A percentile compares a stretch with the other conserved stretches of the same genome.
phyloP scores from a whole-genome alignment of 2,329 filamentous ascomycete species.

The Botrytis elliptica region DNA sequence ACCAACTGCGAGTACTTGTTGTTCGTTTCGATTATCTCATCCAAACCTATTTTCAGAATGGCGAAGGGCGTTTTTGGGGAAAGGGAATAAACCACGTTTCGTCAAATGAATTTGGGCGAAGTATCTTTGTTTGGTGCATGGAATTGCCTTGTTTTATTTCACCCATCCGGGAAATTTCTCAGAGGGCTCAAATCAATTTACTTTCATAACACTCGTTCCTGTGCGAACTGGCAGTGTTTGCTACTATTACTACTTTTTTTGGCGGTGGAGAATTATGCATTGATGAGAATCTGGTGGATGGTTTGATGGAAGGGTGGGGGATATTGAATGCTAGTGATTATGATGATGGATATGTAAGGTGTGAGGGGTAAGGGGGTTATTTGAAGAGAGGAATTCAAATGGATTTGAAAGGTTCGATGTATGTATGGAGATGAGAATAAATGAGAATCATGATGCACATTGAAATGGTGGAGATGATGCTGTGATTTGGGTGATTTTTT shows the following conservation, averaged over 20 bases:
- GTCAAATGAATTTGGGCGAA: conserved; percentile 14
- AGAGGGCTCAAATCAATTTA: neutral
- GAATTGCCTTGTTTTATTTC: conserved; percentile 16
- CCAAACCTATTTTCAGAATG: conserved; percentile 16
- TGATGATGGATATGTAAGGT: conserved; percentile 1
- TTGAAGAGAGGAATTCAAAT: neutral
- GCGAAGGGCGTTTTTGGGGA: conserved; percentile 20
- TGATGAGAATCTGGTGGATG: conserved; percentile 7
- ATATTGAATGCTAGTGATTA: conserved; percentile 13
- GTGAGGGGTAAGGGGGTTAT: neutral
- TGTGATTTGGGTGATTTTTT: neutral
- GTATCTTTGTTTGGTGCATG: conserved; percentile 17
- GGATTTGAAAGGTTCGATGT: neutral
- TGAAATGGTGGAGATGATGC: neutral
- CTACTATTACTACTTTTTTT: conserved; percentile 21
- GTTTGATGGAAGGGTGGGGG: neutral
- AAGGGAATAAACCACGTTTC: conserved; percentile 16
- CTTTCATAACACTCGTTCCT: conserved; percentile 17
- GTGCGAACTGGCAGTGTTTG: conserved; percentile 18
- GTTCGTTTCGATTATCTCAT: conserved; percentile 19
- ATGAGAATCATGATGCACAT: conserved; percentile 18
- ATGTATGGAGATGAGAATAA: conserved; percentile 13
- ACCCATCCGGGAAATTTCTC: neutral
- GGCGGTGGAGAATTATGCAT: neutral
- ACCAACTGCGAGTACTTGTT: conserved; percentile 19